Base-by-base conservation (phyloP, 140 eudicot species). In the Senecio squalidus region DNA sequence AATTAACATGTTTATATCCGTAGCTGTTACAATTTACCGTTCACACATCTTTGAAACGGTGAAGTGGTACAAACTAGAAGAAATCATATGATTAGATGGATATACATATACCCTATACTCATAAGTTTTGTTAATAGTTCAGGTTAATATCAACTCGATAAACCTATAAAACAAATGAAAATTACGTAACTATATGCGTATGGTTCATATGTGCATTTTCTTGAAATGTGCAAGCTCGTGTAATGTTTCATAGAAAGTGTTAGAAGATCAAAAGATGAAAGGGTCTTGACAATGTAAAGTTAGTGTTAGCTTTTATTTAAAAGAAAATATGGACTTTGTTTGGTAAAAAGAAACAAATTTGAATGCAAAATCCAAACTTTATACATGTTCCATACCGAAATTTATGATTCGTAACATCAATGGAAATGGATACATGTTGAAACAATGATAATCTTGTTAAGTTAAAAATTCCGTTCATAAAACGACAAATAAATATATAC, bases 301-400 rank as follows among this genome's bases (percentile, higher is more conserved):
- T 20, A 11, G 14, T 4, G 22, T 4, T 23, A 15, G 5, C 38
- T n/a, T 25, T 60, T 43, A 26, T 39, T 41, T 41, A 41, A 28
- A 17, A 25, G 13, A 27, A 60, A 17, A 61, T 5, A 6, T 17
- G 16, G 25, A 15, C 10, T 16, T 8, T 25, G 27, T 60, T 60
- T 43, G 53, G 14, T 60, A 41, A 17, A 17, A 27, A 28, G 2
- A 26, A 24, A 43, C 39, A n/a, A 40, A 41, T 41, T 15, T 60
- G 9, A 61, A 29, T 61, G 30, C 43, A 44, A 44, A 17, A 5
- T 9, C 11, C 22, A 43, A 60, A 60, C 67, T 60, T 60, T 60
- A 60, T 17, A 27, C 13, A 41, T 43, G 55, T 41, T 27, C 55
- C 55, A 44, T 44, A 43, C 53, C 65, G 25, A 25, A n/a, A n/a